Conservation (phyloP, 768 basidiomycete genomes). For the Boletus pseudopeckii region DNA sequence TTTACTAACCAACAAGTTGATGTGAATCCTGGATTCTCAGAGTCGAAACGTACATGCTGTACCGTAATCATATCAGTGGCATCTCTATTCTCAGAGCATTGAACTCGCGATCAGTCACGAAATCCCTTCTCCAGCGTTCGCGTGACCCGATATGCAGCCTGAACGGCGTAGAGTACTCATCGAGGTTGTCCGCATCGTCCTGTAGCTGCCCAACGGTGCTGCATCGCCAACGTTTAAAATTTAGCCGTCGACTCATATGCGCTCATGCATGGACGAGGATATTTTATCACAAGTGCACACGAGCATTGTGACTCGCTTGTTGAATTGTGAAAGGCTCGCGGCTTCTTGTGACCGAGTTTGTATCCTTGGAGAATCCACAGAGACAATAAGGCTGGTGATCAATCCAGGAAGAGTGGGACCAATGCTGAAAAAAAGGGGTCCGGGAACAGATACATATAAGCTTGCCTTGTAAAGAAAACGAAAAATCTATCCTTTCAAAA, state of each 20-base stretch:
- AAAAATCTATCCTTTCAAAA: background rate
- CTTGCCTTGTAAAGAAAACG: background rate
- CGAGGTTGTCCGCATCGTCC: background rate
- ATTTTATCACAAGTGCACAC: background rate
- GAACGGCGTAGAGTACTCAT: background rate
- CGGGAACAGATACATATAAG: background rate
- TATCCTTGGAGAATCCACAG: background rate
- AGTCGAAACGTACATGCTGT: background rate
- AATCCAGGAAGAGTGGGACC: background rate
- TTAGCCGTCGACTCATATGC: background rate
- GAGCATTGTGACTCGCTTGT: no score
- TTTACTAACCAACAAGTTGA: background rate
- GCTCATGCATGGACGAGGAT: background rate
- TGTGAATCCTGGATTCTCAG: background rate
- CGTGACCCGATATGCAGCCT: background rate
- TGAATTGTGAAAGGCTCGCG: background rate
- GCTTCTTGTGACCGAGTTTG: background rate
- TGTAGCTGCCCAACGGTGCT: background rate
- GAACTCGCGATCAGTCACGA: no score
- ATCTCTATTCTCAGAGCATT: background rate
- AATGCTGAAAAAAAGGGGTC: background rate
- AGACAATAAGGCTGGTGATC: conserved; percentile 1
- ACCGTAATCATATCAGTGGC: no score
- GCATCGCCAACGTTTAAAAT: background rate
- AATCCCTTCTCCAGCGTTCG: no score